Evolutionary conservation across 345 rosid genomes (phyloP).

Genomic region (Cardamine chenopodiifolia): DNA sequence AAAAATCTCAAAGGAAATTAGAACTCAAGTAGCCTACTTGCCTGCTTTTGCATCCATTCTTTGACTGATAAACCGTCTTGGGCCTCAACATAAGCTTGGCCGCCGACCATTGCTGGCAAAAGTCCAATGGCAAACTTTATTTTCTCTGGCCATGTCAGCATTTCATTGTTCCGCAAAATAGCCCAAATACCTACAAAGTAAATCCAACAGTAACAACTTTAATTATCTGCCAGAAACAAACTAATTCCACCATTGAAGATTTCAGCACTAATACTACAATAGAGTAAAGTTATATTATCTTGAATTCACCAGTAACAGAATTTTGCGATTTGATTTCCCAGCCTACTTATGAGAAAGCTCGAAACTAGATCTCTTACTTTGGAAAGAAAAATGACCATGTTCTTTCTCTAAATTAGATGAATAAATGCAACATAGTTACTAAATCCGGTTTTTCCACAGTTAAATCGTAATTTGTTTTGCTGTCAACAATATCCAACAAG

Average conservation of each 20-base stretch:
- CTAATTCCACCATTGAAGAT: background rate
- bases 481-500: background rate
- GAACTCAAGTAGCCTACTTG: conserved; percentile 32
- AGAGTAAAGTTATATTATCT: background rate
- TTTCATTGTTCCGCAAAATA: conserved; percentile 83
- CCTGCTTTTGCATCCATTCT: conserved; percentile 95
- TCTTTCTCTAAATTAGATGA: background rate
- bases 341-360: background rate
- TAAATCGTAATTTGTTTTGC: background rate
- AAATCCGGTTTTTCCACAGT: background rate
- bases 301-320: background rate
- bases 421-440: conserved; percentile 7
- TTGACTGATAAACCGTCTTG: conserved; percentile 84
- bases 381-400: background rate
- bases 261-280: background rate
- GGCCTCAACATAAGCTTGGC: conserved; percentile 92
- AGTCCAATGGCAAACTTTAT: conserved; percentile 95
- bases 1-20: conserved; percentile 2
- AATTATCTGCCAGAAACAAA: background rate
- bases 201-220: conserved; percentile 16
- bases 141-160: conserved; percentile 98
- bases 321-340: background rate
- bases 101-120: conserved; percentile 90
- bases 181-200: conserved; percentile 77
- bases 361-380: background rate